Evolutionary conservation across 306 rosid genomes (phyloP), one percentile per base, ranked within the genome.

Genomic region (Begonia loranthoides): DNA sequence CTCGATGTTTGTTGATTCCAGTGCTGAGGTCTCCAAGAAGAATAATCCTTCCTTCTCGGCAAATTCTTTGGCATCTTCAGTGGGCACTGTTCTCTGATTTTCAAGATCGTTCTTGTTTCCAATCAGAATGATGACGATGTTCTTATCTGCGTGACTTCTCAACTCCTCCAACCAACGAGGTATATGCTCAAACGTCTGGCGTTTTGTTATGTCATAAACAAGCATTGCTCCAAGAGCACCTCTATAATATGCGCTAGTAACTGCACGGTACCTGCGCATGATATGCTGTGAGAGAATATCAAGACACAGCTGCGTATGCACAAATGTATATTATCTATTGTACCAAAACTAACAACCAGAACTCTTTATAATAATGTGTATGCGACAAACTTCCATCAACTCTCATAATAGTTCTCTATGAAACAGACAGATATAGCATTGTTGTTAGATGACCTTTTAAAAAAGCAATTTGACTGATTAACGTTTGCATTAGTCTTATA

Each of bases 151-250:
- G 13, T 88, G 96, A 73, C 69, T 75, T 11, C 96, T 87, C 54
- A 88, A 76, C 75, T 88, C 96, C 69, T 88, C 96, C 34, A 88
- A 76, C 96, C 96, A 88, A 3, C 96, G 92, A 3, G 96, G 96
- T 61, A 88, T 84, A 66, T 88, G 96, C 65, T 88, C 96, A 43
- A 88, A 88, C 43, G 69, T 84, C 56, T 76, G 94, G 39, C 96
- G 94, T 66, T 76, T 88, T 15, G 93, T 88, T 40, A 88, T 81
- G 68, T 88, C 96, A 19, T 84, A 88, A 39, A 84, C 96, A 62
- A 88, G 77, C 96, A 88, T 88, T 66, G 96, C 96, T 61, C 96
- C 96, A 39, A 88, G 90, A 51, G 96, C 96, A 36, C 94, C 96
- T 74, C 96, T 72, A 76, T 88, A 88, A 73, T 88, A 88, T 58